A percentile compares a stretch with the other conserved stretches of the same genome.
phyloP scores from a whole-genome alignment of 2,329 filamentous ascomycete genomes.

The Venturia oleaginea region DNA sequence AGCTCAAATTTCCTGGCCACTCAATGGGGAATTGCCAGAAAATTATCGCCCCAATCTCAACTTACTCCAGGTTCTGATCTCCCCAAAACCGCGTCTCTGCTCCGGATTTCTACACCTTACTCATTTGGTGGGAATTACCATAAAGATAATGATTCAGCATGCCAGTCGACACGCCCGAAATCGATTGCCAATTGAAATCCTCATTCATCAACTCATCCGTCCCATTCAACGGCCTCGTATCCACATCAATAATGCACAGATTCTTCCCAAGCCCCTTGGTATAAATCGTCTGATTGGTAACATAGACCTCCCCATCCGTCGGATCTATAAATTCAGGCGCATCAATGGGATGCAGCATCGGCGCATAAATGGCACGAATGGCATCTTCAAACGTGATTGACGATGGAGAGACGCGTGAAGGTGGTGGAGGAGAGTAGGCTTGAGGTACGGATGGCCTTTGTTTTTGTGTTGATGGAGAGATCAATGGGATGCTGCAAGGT shows the following conservation, averaged over 20 bases:
- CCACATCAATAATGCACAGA: conserved; percentile 25
- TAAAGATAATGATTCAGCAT: conserved; percentile 34
- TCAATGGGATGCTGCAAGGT: conserved; percentile 1
- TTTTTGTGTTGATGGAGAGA: background rate
- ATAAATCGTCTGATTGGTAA: background rate
- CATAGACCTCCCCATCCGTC: conserved; percentile 8
- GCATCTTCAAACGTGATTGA: conserved; percentile 8
- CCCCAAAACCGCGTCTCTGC: background rate
- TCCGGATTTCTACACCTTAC: background rate
- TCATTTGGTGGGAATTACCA: conserved; percentile 17
- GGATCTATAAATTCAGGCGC: conserved; percentile 7
- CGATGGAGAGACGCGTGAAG: background rate
- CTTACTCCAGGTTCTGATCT: background rate
- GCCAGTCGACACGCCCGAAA: conserved; percentile 29
- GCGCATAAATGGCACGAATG: conserved; percentile 10
- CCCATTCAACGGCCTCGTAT: conserved; percentile 19
- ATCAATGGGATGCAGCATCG: conserved; percentile 6
- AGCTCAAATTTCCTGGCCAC: background rate
- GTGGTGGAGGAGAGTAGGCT: background rate
- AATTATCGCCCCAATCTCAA: background rate
- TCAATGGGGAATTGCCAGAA: background rate
- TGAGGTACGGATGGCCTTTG: background rate
- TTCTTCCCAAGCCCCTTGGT: conserved; percentile 18
- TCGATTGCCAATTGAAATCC: conserved; percentile 14
- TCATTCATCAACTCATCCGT: conserved; percentile 17